Percentiles rank a stretch among this genome's conserved stretches.
Evolutionary conservation across 2,329 filamentous ascomycete species (phyloP).

Genomic region (Triangularia setosa): DNA sequence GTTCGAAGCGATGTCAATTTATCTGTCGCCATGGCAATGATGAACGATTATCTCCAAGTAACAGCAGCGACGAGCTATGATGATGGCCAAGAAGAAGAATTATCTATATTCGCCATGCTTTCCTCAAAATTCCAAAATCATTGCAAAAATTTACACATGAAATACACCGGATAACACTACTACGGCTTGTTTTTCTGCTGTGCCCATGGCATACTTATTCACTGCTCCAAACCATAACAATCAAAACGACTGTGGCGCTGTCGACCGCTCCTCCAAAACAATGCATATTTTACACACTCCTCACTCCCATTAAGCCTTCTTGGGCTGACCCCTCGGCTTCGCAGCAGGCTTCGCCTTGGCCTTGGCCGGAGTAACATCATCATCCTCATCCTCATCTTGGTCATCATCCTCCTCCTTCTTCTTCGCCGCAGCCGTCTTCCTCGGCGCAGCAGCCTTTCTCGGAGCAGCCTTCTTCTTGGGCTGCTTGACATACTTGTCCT

Average conservation of each 20-base stretch:
- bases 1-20: too few species aligned
- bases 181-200: too few species aligned
- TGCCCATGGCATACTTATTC: too few species aligned
- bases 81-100: too few species aligned
- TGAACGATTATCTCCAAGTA: too few species aligned
- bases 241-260: background rate
- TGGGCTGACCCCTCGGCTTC: conserved; percentile 42
- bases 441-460: conserved; percentile 56
- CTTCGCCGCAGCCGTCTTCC: conserved; percentile 41
- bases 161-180: too few species aligned
- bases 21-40: too few species aligned
- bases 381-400: conserved; percentile 44
- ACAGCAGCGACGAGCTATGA: too few species aligned
- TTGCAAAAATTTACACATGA: too few species aligned
- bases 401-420: conserved; percentile 42
- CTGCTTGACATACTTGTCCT: conserved; percentile 93
- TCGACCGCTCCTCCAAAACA: background rate
- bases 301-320: conserved; percentile 36
- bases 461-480: conserved; percentile 58
- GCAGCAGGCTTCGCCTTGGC: conserved; percentile 36
- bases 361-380: conserved; percentile 36
- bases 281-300: background rate
- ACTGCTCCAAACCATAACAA: background rate
- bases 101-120: too few species aligned
- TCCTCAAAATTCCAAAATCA: too few species aligned